Base-by-base conservation (phyloP, 2,329 filamentous ascomycete genomes). In the Fusarium agapanthi region DNA sequence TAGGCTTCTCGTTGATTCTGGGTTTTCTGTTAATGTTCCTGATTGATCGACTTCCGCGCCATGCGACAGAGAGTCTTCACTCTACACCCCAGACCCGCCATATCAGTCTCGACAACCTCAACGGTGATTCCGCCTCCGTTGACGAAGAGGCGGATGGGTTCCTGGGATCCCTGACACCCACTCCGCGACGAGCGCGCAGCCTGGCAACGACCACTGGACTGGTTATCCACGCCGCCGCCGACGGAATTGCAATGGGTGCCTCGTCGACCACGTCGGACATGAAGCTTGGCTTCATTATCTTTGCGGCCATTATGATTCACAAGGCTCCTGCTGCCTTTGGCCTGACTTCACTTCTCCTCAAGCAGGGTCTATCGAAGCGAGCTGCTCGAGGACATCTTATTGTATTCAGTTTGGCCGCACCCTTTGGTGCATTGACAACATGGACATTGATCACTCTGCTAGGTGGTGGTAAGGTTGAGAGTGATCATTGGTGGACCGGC, bases 1-100 rank as follows among this genome's bases (percentile, higher is more conserved):
- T 99, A 65, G 96, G 96, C 10, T 87, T 98, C 60, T 94, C 95
- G 5, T 86, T 99, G 57, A 90, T 97, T 61, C 85, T 93, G 22
- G 96, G 96, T 18, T 99, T 98, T 82, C 90, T 97, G 64, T 88
- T 98, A 73, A 99, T 99, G 96, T 98, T 97, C 79, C 88, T 99
- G 28, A 92, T 99, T 78, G 95, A 99, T 82, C 91, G 93, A 57
- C 83, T 97, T 14, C 94, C 95, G 13, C 90, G 90, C 44, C 92
- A 95, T 79, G 90, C 91, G 11, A 88, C 88, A 3, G 87, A 93
- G 26, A 86, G 88, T 44, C 84, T 93, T 41, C 90, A 91, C 76
- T 84, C 88, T 26, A 86, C 88, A 41, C 90, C 92, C 20, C 86
- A 90, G 58, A 93, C 92, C 22, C 91, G 95, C 72, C 94, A 97